Base-by-base conservation (phyloP, 2,329 filamentous ascomycete genomes). In the Parastagonospora nodorum region DNA sequence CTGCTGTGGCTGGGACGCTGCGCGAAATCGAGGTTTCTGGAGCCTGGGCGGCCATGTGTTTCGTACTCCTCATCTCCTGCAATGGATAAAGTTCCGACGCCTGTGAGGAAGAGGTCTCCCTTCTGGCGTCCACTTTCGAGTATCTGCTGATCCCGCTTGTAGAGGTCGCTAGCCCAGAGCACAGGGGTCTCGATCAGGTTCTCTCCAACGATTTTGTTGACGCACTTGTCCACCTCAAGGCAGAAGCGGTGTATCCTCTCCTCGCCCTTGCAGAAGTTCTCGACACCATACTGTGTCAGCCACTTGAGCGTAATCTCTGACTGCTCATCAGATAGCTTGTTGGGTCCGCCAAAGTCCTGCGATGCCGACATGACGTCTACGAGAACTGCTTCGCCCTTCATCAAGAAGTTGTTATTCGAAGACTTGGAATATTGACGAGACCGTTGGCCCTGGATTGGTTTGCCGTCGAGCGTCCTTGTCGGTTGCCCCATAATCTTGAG, bases 251-350 rank as follows among this genome's bases (percentile, higher is more conserved):
- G 94, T 31, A 99, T 93, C 43, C 94, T 81, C 74, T 99, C 94
- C 71, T 99, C 94, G 5, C 93, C 94, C 61, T 87, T 88, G 75
- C 94, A 99, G 61, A 97, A 93, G 67, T 96, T 96, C 70, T 95
- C 91, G 29, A 97, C 88, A 11, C 86, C 86, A 57, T 87, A 88
- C 60, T 89, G 85, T 42, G 88, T 85, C 45, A 97, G 80, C 91
- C 93, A 99, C 48, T 86, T 84, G 15, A 83, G 78, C 0, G 92
- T 96, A 59, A 92, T 86, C 44, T 95, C 90, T 0, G 92, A 88
- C 71, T 97, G 94, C 48, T 96, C 91, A 68, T 97, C 93, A n/a
- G 90, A 92, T 10, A 99, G 82, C 73, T 99, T 99, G 72, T 95
- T 96, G 0, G 91, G 90, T 0, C 94, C 93, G 10, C 92, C 93